Percentiles rank a stretch among this genome's conserved stretches.
These are phyloP conservation scores for Pyrenula massariospora DNA, from an alignment of 495 filamentous ascomycete species.

Conservation along the genomic window DNA sequence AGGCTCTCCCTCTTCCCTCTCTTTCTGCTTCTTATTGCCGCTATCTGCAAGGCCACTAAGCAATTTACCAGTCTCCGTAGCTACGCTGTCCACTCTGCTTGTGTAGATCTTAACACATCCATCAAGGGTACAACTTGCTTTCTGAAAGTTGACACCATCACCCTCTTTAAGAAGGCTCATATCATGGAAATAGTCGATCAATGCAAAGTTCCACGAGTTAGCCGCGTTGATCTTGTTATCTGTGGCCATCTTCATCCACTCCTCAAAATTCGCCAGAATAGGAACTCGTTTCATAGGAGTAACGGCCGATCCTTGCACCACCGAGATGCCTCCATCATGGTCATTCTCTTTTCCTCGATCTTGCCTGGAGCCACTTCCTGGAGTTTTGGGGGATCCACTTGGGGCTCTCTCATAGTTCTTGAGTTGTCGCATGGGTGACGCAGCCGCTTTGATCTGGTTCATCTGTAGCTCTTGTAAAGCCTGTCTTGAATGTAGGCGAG, in stretches of 20 bases:
- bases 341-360: conserved; percentile 35
- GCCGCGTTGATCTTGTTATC: conserved; percentile 99
- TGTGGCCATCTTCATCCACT: conserved; percentile 99
- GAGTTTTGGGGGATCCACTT: conserved; percentile 54
- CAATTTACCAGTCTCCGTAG: conserved; percentile 91
- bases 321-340: conserved; percentile 45
- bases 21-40: conserved; percentile 62
- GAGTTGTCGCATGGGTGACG: conserved; percentile 70
- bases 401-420: conserved; percentile 50
- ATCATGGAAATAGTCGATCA: conserved; percentile 99
- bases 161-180: conserved; percentile 96
- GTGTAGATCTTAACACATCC: conserved; percentile 99
- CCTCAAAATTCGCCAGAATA: conserved; percentile 94
- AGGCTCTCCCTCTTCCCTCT: conserved; percentile 49
- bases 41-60: conserved; percentile 91
- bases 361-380: conserved; percentile 36
- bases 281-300: conserved; percentile 96
- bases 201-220: conserved; percentile 98
- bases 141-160: conserved; percentile 96
- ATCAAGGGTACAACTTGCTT: conserved; percentile 94
- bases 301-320: conserved; percentile 56
- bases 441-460: conserved; percentile 82
- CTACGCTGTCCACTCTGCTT: conserved; percentile 93
- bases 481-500: conserved; percentile 75
- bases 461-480: conserved; percentile 83